Percentiles rank a stretch among this genome's conserved stretches.
Evolutionary conservation across 208 protist genomes (phyloP).

Genomic region (Wallacemonas sp.): DNA sequence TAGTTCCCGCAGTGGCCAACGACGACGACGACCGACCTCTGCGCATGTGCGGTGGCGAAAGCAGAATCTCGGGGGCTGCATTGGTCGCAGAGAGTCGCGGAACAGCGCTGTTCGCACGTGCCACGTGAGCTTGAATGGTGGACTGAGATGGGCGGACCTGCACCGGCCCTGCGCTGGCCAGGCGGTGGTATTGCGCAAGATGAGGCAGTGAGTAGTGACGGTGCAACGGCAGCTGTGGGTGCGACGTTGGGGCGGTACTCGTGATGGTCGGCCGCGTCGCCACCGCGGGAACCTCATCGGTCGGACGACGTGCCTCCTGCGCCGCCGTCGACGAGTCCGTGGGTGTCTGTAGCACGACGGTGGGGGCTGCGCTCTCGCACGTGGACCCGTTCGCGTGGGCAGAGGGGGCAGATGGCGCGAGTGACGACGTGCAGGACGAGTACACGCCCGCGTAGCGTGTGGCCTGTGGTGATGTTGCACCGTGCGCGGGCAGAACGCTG

Average conservation of each 20-base stretch:
- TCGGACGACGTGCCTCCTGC: not conserved
- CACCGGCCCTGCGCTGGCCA: not conserved
- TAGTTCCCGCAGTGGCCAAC: not conserved
- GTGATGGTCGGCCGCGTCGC: not conserved
- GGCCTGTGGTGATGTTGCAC: not conserved
- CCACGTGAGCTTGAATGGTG: not conserved
- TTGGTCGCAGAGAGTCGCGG: not conserved
- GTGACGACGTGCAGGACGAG: not conserved
- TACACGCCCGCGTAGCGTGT: constrained; percentile 1
- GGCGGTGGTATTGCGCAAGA: constrained; percentile 1
- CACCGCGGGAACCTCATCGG: not conserved
- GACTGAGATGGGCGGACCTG: not conserved
- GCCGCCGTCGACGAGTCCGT: not conserved
- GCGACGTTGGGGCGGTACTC: not conserved
- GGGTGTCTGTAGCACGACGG: too few relatives aligned
- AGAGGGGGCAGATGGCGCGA: not conserved
- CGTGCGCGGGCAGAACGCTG: too few relatives aligned
- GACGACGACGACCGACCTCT: not conserved
- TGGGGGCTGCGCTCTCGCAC: not conserved
- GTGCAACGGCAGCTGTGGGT: not conserved
- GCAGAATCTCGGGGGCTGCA: not conserved
- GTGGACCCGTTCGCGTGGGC: not conserved
- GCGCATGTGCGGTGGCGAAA: not conserved
- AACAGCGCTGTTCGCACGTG: not conserved
- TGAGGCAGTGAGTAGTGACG: constrained; percentile 4